Conservation (phyloP, 2,329 filamentous ascomycete species). For the Helicocarpus griseus region DNA sequence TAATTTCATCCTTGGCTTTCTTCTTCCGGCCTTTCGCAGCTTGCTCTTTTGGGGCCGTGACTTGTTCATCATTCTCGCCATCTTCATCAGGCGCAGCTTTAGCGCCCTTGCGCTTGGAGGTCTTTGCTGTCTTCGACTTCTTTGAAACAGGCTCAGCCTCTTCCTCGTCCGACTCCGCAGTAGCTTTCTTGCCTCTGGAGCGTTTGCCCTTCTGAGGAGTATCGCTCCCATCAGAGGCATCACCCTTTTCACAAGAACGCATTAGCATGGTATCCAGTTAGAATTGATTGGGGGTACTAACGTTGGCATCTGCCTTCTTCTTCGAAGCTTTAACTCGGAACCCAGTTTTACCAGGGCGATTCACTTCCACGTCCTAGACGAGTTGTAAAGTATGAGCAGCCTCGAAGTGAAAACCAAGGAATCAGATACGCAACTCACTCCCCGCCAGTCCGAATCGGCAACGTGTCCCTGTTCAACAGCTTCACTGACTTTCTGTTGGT, state of each 20-base stretch:
- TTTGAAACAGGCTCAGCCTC: conserved; percentile 12
- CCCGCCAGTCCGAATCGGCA: conserved; percentile 77
- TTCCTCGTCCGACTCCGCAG: conserved; percentile 9
- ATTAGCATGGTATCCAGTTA: conserved; percentile 3
- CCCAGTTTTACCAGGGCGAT: conserved; percentile 56
- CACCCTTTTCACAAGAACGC: conserved; percentile 18
- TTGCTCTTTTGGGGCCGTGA: conserved; percentile 5
- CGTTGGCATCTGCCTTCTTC: conserved; percentile 16
- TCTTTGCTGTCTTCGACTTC: conserved; percentile 10
- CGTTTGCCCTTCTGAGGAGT: conserved; percentile 25
- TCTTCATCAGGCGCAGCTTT: neutral
- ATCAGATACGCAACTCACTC: conserved; percentile 47
- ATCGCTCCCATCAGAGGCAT: conserved; percentile 21
- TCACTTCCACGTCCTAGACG: conserved; percentile 61
- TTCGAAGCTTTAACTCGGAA: conserved; percentile 42
- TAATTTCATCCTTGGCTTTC: conserved; percentile 12
- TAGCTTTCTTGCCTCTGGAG: conserved; percentile 26
- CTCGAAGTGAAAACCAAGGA: conserved; percentile 3
- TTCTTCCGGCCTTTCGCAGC: conserved; percentile 6
- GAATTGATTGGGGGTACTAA: conserved; percentile 4
- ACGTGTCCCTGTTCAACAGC: conserved; percentile 72
- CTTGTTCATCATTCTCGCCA: conserved; percentile 5
- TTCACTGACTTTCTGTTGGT: conserved; percentile 62
- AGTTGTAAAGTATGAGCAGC: neutral
- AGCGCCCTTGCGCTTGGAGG: conserved; percentile 8